phyloP scores from a whole-genome alignment of 192 early-diverging fungal species.

The Backusella tuberculispora region DNA sequence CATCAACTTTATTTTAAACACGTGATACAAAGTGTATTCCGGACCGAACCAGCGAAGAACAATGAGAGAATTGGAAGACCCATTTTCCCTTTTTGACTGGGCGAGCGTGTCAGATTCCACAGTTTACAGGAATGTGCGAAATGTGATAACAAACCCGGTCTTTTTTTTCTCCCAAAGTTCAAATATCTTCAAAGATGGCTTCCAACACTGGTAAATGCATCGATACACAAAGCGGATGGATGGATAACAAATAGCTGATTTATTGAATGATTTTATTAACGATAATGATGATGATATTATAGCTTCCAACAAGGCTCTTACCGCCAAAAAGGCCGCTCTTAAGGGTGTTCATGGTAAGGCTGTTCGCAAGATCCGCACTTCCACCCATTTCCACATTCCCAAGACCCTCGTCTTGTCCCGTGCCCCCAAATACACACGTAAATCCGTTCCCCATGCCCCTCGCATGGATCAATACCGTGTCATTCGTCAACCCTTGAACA shows the following conservation, averaged over 20 bases:
- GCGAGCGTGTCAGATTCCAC: too few species aligned
- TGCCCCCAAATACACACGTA: slow-evolving; percentile 91
- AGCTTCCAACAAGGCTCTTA: slow-evolving; percentile 80
- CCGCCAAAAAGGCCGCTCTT: slow-evolving; percentile 96
- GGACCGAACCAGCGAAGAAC: too few species aligned
- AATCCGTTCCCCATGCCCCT: slow-evolving; percentile 79
- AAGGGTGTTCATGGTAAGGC: slow-evolving; percentile 89
- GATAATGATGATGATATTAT: neutral
- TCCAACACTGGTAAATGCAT: slow-evolving; percentile 2
- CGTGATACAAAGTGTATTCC: too few species aligned
- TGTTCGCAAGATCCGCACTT: slow-evolving; percentile 87
- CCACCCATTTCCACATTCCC: slow-evolving; percentile 92
- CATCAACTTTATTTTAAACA: too few species aligned
- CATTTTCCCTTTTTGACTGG: too few species aligned
- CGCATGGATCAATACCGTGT: slow-evolving; percentile 90
- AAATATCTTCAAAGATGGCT: neutral
- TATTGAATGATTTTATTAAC: neutral
- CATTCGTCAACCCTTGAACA: slow-evolving; percentile 91
- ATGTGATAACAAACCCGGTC: neutral
- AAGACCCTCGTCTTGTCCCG: slow-evolving; percentile 92
- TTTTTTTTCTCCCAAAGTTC: neutral
- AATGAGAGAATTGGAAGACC: too few species aligned
- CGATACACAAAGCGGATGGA: slow-evolving; percentile 1
- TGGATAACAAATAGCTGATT: neutral
- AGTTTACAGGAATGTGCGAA: neutral